A percentile compares a stretch with the other conserved stretches of the same genome.
Conservation (phyloP, 2,329 filamentous ascomycete genomes). For the Beauveria sp. region DNA sequence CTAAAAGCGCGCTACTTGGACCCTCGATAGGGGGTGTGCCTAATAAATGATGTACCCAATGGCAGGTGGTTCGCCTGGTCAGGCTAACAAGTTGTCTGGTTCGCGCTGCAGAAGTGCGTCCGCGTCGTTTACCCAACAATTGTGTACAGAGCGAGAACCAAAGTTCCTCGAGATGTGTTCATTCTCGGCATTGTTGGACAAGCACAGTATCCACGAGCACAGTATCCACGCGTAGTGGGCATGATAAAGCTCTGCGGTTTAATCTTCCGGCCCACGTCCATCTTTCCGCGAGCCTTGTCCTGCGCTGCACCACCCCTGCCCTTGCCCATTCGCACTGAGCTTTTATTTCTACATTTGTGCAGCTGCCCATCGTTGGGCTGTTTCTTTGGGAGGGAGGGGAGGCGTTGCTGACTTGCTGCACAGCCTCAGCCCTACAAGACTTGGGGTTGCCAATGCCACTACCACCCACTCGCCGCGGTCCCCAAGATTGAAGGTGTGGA, state of each 20-base stretch:
- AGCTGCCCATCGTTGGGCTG: background rate
- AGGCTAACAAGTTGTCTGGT: background rate
- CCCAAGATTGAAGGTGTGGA: background rate
- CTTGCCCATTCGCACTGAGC: background rate
- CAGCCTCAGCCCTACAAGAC: slow-evolving; percentile 8
- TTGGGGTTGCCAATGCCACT: background rate
- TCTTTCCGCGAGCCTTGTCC: background rate
- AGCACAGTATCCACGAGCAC: background rate
- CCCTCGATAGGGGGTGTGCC: background rate
- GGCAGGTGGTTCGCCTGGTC: background rate
- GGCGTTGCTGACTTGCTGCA: background rate
- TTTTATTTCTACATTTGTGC: background rate
- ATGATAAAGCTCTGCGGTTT: background rate
- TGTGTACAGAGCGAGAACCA: background rate
- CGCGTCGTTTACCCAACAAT: background rate
- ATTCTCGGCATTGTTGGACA: background rate
- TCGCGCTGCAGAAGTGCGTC: slow-evolving; percentile 1
- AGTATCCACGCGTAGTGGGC: background rate
- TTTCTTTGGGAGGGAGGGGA: no score
- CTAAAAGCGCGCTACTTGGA: background rate
- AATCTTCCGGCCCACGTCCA: background rate
- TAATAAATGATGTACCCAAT: background rate
- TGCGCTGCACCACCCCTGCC: background rate
- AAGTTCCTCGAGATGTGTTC: background rate
- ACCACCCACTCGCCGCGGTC: background rate